These are phyloP conservation scores for Cryphonectria nitschkei DNA, from an alignment of 2,329 filamentous ascomycete species.

Conservation along the genomic window DNA sequence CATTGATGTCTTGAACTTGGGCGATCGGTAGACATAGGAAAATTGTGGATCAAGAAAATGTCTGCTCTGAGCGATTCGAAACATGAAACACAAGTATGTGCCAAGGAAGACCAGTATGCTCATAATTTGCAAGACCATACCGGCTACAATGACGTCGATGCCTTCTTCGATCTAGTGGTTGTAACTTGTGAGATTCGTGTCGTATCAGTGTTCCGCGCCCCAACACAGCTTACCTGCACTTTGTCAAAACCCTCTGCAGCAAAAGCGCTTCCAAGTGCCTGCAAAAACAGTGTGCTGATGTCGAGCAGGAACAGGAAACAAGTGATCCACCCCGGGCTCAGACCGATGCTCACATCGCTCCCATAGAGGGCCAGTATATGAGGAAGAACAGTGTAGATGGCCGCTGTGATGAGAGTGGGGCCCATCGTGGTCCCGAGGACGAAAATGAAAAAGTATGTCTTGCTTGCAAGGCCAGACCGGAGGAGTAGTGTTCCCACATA, in stretches of 20 bases:
- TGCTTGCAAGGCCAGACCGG: constrained; percentile 38
- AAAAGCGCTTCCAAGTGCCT: constrained; percentile 45
- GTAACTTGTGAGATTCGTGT: constrained; percentile 12
- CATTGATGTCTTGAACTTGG: constrained; percentile 48
- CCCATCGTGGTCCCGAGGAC: constrained; percentile 52
- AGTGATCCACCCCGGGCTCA: constrained; percentile 40
- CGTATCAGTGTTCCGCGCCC: not conserved
- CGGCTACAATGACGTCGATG: constrained; percentile 46
- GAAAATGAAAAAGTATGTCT: constrained; percentile 47
- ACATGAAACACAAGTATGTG: constrained; percentile 46
- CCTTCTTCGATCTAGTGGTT: constrained; percentile 39
- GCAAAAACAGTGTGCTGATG: constrained; percentile 40
- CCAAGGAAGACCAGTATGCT: constrained; percentile 45
- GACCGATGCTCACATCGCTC: constrained; percentile 42
- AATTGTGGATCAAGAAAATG: constrained; percentile 45
- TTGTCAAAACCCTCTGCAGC: constrained; percentile 40
- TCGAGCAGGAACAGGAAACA: constrained; percentile 41
- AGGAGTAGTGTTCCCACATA: constrained; percentile 52
- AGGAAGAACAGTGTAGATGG: constrained; percentile 50
- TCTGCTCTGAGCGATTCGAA: constrained; percentile 43
- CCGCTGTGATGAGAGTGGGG: constrained; percentile 49
- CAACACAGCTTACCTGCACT: constrained; percentile 40
- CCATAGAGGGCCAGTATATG: constrained; percentile 53
- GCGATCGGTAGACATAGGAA: constrained; percentile 46
- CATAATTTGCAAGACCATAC: constrained; percentile 48